Base-by-base conservation (phyloP, 2,329 filamentous ascomycete species). In the Pezicula rhizophila region DNA sequence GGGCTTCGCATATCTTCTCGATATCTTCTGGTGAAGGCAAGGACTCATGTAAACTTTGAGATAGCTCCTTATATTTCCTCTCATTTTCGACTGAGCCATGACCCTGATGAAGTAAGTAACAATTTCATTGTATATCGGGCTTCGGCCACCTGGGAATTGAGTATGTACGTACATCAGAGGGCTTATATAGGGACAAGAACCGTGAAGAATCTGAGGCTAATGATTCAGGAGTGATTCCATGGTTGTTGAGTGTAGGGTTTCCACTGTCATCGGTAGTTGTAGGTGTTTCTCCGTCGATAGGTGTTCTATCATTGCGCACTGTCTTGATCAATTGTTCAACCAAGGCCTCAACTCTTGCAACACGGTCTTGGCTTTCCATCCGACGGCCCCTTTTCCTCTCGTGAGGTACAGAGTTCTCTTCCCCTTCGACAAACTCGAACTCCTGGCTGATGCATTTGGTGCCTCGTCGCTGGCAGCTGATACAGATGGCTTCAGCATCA, bases 211-310 rank as follows among this genome's bases (percentile, higher is more conserved):
- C 0, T 68, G 68, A 1, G 68, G 65, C 28, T 76, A 59, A 26
- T 73, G 70, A 58, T 78, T 75, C 10, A 78, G 64, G 49, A 68
- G 72, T 11, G 70, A 66, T 4, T 78, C 53, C 25, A 74, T 69
- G 10, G 79, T 63, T 18, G 79, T 64, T 18, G 79, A 66, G 6
- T 70, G 8, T 31, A 31, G 7, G 8, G 8, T 66, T 48, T 68
- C 70, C 2, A 75, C 74, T 2, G 79, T 61, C 5, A 76, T 52
- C 2, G 72, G 65, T 0, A 76, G 77, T 55, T 79, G 77, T 23
- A 66, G 65, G 61, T 37, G 18, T 11, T n/a, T 15, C 25, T 42
- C 11, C 6, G 3, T 2, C 40, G 11, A 15, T 3, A 42, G 40
- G 12, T 8, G 6, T 17, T 15, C 15, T 17, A 18, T 40, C 10